Base-by-base conservation (phyloP, 441 rosid species). In the Rhodomyrtus psidioides region DNA sequence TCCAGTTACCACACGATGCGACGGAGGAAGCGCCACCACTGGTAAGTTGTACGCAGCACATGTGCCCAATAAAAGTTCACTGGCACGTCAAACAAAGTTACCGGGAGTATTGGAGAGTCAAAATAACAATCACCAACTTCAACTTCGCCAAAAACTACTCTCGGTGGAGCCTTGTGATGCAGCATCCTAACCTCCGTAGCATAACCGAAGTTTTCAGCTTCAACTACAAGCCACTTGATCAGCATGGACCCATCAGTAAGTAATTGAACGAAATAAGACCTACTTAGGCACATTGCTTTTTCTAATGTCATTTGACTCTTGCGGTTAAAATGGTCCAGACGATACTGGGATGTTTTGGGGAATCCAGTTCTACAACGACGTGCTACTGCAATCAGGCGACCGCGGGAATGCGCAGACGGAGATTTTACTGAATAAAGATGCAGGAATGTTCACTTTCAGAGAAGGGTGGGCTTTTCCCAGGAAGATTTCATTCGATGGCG, bases 291-390 rank as follows among this genome's bases (percentile, higher is more conserved):
- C 83, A 53, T 30, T 2, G 56, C 24, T 9, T 15, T 12, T 53
- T 27, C 57, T 30, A 27, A n/a, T 28, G 15, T 44, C n/a, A 84
- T 60, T 16, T 13, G 12, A 4, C 42, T 34, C 30, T n/a, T 44
- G 58, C 2, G 46, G 24, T 30, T 49, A 26, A 51, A 44, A 28
- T 60, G 9, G 53, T 88, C 83, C 92, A 97, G 98, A 95, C 86
- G 96, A 94, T 82, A 93, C 95, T 1, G 98, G 95, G 82, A 91
- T 97, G 91, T 94, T 97, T 89, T 97, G 96, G 96, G 99, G 99
- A 74, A 82, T 96, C 9, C 55, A 89, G 81, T 92, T 86, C 89
- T 94, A 91, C 93, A 97, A 95, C 55, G 98, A 95, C 86, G 86
- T 94, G 89, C 84, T 96, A 87, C 89, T 95, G 9, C 95, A 94